phyloP scores from a whole-genome alignment of 305 asterid species.

The Lippia alba region DNA sequence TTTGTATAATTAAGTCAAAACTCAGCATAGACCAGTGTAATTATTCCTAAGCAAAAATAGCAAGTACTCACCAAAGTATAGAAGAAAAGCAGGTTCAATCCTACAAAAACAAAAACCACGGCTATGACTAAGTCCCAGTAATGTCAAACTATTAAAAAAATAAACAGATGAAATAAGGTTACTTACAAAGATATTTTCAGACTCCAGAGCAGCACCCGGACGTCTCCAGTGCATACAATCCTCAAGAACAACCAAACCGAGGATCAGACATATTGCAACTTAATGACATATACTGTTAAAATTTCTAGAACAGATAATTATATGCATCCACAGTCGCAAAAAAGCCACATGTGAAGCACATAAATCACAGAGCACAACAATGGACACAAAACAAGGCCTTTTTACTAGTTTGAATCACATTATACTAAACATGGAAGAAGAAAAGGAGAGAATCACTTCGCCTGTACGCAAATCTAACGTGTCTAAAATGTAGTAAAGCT shows the following conservation, averaged over 20 bases:
- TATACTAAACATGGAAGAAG: background rate
- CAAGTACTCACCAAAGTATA: constrained; percentile 55
- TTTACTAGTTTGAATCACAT: constrained; percentile 12
- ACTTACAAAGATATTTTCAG: constrained; percentile 58
- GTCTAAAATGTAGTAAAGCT: background rate
- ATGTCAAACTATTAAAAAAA: constrained; percentile 4
- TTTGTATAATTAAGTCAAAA: no score
- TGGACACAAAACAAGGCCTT: constrained; percentile 18
- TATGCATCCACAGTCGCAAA: constrained; percentile 22
- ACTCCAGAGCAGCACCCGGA: constrained; percentile 61
- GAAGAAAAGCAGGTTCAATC: constrained; percentile 42
- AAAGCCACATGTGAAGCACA: constrained; percentile 12
- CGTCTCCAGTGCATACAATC: constrained; percentile 63
- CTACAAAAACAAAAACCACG: constrained; percentile 48
- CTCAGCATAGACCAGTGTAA: no score
- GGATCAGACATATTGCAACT: constrained; percentile 66
- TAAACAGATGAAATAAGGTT: constrained; percentile 21
- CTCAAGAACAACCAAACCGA: constrained; percentile 83
- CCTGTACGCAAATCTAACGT: constrained; percentile 1
- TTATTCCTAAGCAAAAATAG: background rate
- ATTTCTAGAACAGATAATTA: constrained; percentile 35
- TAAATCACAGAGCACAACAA: constrained; percentile 11
- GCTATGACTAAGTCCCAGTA: constrained; percentile 38
- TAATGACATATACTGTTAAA: constrained; percentile 34
- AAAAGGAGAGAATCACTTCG: background rate